phyloP scores from a whole-genome alignment of 2,329 filamentous ascomycete species.

The Paraconiothyrium brasiliense region DNA sequence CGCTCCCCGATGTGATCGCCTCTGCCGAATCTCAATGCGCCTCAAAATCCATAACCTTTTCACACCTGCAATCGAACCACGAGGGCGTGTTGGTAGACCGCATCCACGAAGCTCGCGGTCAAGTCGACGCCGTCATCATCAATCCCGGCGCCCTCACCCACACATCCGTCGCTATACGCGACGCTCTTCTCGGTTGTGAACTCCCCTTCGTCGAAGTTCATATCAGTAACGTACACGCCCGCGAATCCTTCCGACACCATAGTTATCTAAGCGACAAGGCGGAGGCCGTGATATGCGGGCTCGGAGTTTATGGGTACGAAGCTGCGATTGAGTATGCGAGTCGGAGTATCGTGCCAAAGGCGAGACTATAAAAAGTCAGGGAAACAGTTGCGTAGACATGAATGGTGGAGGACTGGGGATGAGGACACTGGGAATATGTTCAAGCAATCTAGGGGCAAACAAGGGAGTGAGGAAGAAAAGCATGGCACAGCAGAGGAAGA shows the following conservation, averaged over 20 bases:
- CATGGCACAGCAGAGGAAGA: not conserved
- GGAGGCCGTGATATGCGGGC: conserved; percentile 74
- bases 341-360: conserved; percentile 37
- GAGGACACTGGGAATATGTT: too few species aligned
- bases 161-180: conserved; percentile 78
- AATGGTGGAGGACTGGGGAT: not conserved
- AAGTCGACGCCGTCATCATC: conserved; percentile 74
- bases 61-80: conserved; percentile 77
- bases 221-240: conserved; percentile 76
- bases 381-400: not conserved
- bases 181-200: conserved; percentile 73
- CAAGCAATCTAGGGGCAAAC: not conserved
- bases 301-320: conserved; percentile 62
- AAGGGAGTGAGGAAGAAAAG: not conserved
- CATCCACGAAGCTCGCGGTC: conserved; percentile 71
- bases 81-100: conserved; percentile 79
- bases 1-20: conserved; percentile 69
- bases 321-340: conserved; percentile 55
- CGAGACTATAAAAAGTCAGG: conserved; percentile 17
- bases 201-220: conserved; percentile 84
- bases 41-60: conserved; percentile 52
- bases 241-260: conserved; percentile 74
- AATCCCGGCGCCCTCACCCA: conserved; percentile 81
- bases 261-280: conserved; percentile 82
- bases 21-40: conserved; percentile 58